Percentiles rank a stretch among this genome's conserved stretches.
phyloP scores from a whole-genome alignment of 75 land plant species.

The Picea sitchensis region DNA sequence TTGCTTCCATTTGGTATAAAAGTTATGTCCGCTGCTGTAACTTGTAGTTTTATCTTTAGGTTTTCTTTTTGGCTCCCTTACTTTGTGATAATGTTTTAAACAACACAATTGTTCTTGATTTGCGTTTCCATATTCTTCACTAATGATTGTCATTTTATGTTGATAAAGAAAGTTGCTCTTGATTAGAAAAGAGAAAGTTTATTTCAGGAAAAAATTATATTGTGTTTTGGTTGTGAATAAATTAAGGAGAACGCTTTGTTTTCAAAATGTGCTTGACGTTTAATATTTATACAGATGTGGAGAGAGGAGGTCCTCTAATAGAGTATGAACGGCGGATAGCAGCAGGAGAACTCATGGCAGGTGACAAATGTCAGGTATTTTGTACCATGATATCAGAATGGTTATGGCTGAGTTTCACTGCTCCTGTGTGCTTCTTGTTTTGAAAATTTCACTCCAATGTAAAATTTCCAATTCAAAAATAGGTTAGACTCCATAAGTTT shows the following conservation, averaged over 20 bases:
- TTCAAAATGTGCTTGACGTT: background rate
- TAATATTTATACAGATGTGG: background rate
- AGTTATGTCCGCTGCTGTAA: background rate
- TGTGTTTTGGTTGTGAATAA: background rate
- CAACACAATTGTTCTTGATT: background rate
- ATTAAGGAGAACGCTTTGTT: background rate
- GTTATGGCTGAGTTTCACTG: background rate
- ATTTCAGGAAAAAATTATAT: background rate
- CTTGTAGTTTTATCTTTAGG: background rate
- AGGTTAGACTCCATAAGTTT: background rate
- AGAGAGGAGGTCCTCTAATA: conserved; percentile 63
- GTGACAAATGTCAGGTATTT: conserved; percentile 78
- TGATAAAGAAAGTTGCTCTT: background rate
- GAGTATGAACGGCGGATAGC: conserved; percentile 90
- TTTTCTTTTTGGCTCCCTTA: background rate
- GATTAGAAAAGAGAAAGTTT: background rate
- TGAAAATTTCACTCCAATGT: background rate
- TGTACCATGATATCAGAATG: background rate
- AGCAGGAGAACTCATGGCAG: conserved; percentile 75
- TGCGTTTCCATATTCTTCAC: background rate
- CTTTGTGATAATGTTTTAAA: background rate
- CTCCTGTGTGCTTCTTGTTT: background rate
- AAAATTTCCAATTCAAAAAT: background rate
- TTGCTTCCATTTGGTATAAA: background rate
- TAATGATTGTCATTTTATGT: background rate